These are phyloP conservation scores for Abrus pulchellus DNA, from an alignment of 306 rosid genomes.

Conservation along the genomic window DNA sequence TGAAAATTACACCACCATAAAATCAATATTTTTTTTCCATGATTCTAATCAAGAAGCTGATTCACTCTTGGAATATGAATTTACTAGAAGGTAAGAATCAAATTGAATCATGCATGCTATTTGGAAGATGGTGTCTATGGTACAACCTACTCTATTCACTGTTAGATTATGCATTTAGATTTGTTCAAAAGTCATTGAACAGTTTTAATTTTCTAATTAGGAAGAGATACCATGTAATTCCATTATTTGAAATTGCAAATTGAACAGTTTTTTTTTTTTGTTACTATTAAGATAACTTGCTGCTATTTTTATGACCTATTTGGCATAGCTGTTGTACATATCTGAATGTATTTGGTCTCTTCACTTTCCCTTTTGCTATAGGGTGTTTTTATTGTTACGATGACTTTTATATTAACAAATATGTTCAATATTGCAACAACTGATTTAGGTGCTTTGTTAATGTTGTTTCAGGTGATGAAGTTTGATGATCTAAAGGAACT, in stretches of 20 bases:
- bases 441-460: conserved; percentile 30
- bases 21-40: neutral
- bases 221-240: neutral
- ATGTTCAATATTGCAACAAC: conserved; percentile 36
- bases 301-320: conserved; percentile 22
- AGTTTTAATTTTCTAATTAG: conserved; percentile 39
- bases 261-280: neutral
- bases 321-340: neutral
- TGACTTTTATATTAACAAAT: conserved; percentile 5
- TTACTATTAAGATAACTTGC: neutral
- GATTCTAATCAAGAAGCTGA: conserved; percentile 2
- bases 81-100: neutral
- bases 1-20: neutral
- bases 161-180: neutral
- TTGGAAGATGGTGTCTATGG: conserved; percentile 7
- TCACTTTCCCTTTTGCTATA: neutral
- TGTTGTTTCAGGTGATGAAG: conserved; percentile 85
- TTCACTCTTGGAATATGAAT: conserved; percentile 16
- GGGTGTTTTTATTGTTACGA: neutral
- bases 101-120: neutral
- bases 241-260: conserved; percentile 17
- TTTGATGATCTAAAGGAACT: conserved; percentile 97
- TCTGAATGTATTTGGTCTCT: conserved; percentile 26
- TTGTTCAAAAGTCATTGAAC: neutral
- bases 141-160: neutral